A percentile compares a stretch with the other conserved stretches of the same genome.
phyloP scores from a whole-genome alignment of 75 land plant genomes.

The Larix kaempferi region DNA sequence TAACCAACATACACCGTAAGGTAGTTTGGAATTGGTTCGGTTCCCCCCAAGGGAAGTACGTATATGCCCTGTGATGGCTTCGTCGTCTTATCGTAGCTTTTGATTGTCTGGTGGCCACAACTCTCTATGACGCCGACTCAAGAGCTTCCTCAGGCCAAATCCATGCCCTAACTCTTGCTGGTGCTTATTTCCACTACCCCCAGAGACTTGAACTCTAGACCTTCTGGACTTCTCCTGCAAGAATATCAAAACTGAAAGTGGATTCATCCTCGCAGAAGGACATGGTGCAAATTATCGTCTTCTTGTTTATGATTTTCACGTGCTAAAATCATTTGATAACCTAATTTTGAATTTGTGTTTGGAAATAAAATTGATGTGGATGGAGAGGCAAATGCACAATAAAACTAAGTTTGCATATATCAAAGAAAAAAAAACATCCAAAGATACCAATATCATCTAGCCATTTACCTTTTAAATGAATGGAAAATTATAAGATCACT shows the following conservation, averaged over 20 bases:
- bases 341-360: too few relatives aligned
- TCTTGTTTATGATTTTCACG: too few relatives aligned
- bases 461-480: too few relatives aligned
- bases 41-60: conserved; percentile 52
- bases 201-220: conserved; percentile 34
- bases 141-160: conserved; percentile 36
- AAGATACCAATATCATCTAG: too few relatives aligned
- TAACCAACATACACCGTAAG: conserved; percentile 12
- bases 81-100: conserved; percentile 62
- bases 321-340: too few relatives aligned
- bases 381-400: too few relatives aligned
- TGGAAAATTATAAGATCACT: too few relatives aligned
- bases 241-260: conserved; percentile 31
- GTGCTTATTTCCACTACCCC: conserved; percentile 9
- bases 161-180: conserved; percentile 14
- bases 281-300: too few relatives aligned
- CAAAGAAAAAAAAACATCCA: too few relatives aligned
- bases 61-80: conserved; percentile 84
- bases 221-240: conserved; percentile 19
- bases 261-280: conserved; percentile 17
- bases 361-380: too few relatives aligned
- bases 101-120: conserved; percentile 35
- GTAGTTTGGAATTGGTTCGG: conserved; percentile 28
- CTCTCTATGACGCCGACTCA: conserved; percentile 46
- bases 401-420: too few relatives aligned